Evolutionary conservation across 345 rosid species (phyloP), one percentile per base, ranked within the genome.

Genomic region (Bruguiera gymnorhiza): DNA sequence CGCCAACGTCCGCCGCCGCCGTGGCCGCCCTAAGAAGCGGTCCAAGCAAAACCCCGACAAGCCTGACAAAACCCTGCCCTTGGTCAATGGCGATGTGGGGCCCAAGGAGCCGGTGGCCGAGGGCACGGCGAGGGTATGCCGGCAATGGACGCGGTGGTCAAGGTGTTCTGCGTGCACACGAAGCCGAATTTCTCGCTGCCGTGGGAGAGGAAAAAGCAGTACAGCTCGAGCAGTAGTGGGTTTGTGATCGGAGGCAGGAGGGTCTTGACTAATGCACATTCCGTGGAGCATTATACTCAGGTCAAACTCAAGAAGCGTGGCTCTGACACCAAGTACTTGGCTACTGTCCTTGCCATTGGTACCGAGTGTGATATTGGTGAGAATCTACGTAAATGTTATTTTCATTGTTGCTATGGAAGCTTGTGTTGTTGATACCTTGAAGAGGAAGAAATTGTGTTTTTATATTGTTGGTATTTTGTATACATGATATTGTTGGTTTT

Each of bases 291-390:
- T 76, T 86, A 87, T 62, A 94, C 97, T 2, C 98, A 89, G 80
- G 97, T 91, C 60, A 94, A 94, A 83, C 82, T 91, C 74, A 94
- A 94, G 84, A 94, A 86, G 69, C 92, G 98, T 15, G 97, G 98
- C 48, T 94, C 97, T 6, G 98, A 94, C 72, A 87, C 90, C 1
- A 94, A 91, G 86, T 94, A 91, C 57, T 70, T 94, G 80, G 98
- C 98, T 0, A 91, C 93, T 3, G 97, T 94, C 29, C 83, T 94
- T 31, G 89, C 98, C 30, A 88, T 91, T 75, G 98, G 98, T 39
- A 88, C 95, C 2, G 98, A 94, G 65, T 94, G 98, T 26, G 98
- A 94, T 70, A 89, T 94, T 73, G 96, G 98, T 91, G 83, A 57
- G 53, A 37, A 18, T 31, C 39, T 39, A 39, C 10, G 48, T 2